phyloP scores from a whole-genome alignment of 2,329 filamentous ascomycete species.

The Penicillium sclerotigenum region DNA sequence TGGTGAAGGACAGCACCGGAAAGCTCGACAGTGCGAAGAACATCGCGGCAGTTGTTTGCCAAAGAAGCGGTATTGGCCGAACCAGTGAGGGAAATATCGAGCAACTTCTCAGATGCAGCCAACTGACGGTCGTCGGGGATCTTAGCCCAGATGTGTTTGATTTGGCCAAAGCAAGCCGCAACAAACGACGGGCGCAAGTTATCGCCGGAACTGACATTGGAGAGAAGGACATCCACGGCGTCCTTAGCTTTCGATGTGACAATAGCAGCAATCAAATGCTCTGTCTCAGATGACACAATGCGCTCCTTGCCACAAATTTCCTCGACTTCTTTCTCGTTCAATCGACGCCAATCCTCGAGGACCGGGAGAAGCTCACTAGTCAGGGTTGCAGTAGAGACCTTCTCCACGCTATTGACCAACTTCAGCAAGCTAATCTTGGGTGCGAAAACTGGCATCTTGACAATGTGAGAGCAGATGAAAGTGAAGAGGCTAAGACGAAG shows the following conservation, averaged over 20 bases:
- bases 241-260: conserved; percentile 58
- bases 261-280: conserved; percentile 52
- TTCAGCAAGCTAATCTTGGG: conserved; percentile 71
- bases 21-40: conserved; percentile 70
- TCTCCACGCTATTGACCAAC: conserved; percentile 67
- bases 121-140: conserved; percentile 39
- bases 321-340: conserved; percentile 52
- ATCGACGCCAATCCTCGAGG: conserved; percentile 64
- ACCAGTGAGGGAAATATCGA: conserved; percentile 41
- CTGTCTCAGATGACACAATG: conserved; percentile 48
- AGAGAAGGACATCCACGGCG: conserved; percentile 54
- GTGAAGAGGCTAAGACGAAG: conserved; percentile 63
- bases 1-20: conserved; percentile 67
- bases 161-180: conserved; percentile 63
- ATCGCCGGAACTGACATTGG: conserved; percentile 48
- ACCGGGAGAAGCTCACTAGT: conserved; percentile 74
- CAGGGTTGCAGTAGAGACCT: conserved; percentile 68
- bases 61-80: conserved; percentile 26
- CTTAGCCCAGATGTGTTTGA: conserved; percentile 67
- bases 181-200: conserved; percentile 56
- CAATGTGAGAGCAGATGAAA: conserved; percentile 71
- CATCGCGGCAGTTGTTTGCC: conserved; percentile 52
- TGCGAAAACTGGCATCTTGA: conserved; percentile 63
- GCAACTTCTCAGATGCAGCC: conserved; percentile 36
- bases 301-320: conserved; percentile 51